phyloP scores from a whole-genome alignment of 164 flowering plant genomes.

The Berberis thunbergii region DNA sequence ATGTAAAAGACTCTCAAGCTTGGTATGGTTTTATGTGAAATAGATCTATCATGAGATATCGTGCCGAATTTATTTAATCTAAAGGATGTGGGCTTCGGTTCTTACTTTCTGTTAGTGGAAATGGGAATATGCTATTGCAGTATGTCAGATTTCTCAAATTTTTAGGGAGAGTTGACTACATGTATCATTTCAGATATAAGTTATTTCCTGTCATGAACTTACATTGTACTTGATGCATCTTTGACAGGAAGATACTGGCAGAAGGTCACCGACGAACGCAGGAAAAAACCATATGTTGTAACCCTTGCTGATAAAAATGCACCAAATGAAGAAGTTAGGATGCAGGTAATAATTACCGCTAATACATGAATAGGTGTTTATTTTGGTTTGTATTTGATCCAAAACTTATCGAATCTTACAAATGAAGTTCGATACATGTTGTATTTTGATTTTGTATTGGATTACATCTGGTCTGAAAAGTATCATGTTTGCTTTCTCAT shows the following conservation, averaged over 20 bases:
- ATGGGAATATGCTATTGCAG: not conserved
- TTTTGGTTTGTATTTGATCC: not conserved
- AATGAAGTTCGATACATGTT: too few relatives aligned
- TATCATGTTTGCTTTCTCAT: too few relatives aligned
- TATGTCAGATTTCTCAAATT: not conserved
- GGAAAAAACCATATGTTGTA: constrained; percentile 66
- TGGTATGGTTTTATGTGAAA: too few relatives aligned
- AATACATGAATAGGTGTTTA: not conserved
- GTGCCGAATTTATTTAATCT: too few relatives aligned
- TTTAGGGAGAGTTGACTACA: too few relatives aligned
- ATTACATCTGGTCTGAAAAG: too few relatives aligned
- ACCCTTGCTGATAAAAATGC: constrained; percentile 98
- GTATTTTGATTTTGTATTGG: too few relatives aligned
- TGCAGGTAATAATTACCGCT: constrained; percentile 46
- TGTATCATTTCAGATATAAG: too few relatives aligned
- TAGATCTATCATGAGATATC: too few relatives aligned
- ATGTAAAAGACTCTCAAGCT: too few relatives aligned
- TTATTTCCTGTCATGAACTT: not conserved
- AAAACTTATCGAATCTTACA: too few relatives aligned
- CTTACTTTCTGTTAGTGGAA: not conserved
- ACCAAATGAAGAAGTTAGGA: constrained; percentile 98
- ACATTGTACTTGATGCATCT: not conserved
- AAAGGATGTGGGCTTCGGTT: too few relatives aligned
- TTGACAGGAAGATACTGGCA: constrained; percentile 79
- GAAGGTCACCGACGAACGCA: constrained; percentile 74